A percentile compares a stretch with the other conserved stretches of the same genome.
phyloP scores from a whole-genome alignment of 345 rosid genomes.

The Boechera retrofracta region DNA sequence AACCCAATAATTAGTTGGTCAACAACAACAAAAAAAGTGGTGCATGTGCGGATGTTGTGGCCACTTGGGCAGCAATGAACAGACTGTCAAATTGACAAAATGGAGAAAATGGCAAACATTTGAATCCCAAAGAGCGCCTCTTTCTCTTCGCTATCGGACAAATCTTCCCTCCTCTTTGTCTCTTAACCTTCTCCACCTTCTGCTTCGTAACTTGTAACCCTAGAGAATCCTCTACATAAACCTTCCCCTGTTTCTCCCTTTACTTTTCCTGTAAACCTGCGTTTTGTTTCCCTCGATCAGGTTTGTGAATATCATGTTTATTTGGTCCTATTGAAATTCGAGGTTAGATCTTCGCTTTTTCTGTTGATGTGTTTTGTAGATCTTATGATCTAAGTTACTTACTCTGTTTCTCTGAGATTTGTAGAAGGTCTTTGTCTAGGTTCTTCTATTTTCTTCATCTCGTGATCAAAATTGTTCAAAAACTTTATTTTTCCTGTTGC shows the following conservation, averaged over 20 bases:
- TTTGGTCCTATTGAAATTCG: neutral
- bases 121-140: conserved; percentile 48
- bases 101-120: conserved; percentile 47
- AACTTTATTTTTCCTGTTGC: neutral
- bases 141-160: conserved; percentile 42
- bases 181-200: conserved; percentile 25
- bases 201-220: conserved; percentile 39
- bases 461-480: conserved; percentile 9
- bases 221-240: conserved; percentile 14
- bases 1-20: conserved; percentile 3
- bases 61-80: conserved; percentile 6
- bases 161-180: conserved; percentile 39
- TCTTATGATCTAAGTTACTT: neutral
- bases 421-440: neutral
- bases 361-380: conserved; percentile 1
- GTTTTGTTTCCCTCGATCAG: neutral
- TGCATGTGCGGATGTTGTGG: conserved; percentile 36
- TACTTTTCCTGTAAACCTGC: neutral
- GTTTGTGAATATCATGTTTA: conserved; percentile 12
- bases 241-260: conserved; percentile 16
- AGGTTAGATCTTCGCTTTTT: neutral
- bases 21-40: neutral
- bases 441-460: neutral
- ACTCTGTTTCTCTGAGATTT: conserved; percentile 29
- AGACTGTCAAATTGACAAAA: conserved; percentile 36